phyloP scores from a whole-genome alignment of 108 stramenopile genomes.

The Thalassiosira profunda region DNA sequence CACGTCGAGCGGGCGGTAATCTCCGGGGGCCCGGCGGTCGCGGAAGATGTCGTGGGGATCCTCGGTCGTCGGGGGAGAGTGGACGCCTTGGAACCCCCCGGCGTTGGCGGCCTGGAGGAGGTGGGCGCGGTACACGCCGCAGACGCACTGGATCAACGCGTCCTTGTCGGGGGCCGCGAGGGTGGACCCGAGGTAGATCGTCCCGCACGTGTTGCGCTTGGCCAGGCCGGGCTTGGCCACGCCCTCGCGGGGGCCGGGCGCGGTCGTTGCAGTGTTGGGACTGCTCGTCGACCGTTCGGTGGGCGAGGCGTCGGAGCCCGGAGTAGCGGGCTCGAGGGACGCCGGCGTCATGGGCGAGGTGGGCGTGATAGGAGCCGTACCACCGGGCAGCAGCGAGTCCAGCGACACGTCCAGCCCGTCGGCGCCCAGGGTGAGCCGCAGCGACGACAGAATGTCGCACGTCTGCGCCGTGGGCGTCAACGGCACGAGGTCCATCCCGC shows the following conservation, averaged over 20 bases:
- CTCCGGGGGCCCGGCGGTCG: slow-evolving; percentile 31
- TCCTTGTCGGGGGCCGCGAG: slow-evolving; percentile 96
- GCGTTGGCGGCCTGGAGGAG: slow-evolving; percentile 67
- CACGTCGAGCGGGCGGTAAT: slow-evolving; percentile 15
- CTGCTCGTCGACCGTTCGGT: slow-evolving; percentile 3
- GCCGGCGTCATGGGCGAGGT: slow-evolving; percentile 27
- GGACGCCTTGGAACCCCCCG: background rate
- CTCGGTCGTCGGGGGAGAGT: background rate
- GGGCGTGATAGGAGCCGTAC: background rate
- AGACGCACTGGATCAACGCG: slow-evolving; percentile 95
- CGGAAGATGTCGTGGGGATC: slow-evolving; percentile 5
- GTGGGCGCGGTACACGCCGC: slow-evolving; percentile 92
- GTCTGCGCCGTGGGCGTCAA: slow-evolving; percentile 16
- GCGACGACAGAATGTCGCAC: slow-evolving; percentile 26
- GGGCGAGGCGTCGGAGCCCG: background rate
- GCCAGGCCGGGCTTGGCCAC: slow-evolving; percentile 42
- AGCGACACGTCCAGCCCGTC: slow-evolving; percentile 27
- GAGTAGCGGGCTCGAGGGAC: background rate
- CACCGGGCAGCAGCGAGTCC: background rate
- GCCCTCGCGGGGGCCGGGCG: background rate
- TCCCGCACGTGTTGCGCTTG: slow-evolving; percentile 93
- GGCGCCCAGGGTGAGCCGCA: slow-evolving; percentile 28
- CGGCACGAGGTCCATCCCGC: background rate
- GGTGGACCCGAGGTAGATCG: slow-evolving; percentile 87
- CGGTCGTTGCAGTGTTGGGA: slow-evolving; percentile 1